phyloP scores from a whole-genome alignment of 768 basidiomycete genomes.

The Tephrocybe rancida region DNA sequence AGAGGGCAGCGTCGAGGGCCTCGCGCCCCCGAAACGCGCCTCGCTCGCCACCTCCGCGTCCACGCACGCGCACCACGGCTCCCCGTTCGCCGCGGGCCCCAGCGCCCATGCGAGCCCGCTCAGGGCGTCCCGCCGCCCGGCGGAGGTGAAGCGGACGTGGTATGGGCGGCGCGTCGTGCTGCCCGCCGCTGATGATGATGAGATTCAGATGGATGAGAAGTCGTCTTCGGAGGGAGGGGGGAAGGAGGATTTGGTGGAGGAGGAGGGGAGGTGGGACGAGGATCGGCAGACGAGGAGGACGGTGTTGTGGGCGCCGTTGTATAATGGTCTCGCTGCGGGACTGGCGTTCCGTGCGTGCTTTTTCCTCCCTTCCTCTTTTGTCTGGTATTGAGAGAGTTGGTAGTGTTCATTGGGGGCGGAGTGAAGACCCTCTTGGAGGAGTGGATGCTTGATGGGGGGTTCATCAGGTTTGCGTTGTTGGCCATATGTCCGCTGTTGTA shows the following conservation, averaged over 20 bases:
- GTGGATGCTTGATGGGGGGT: conserved; percentile 61
- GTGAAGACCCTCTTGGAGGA: conserved; percentile 67
- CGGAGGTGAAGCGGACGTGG: conserved; percentile 43
- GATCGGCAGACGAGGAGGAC: conserved; percentile 23
- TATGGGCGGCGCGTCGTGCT: conserved; percentile 55
- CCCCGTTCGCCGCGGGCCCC: not conserved
- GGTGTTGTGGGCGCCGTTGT: conserved; percentile 64
- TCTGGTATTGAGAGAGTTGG: conserved; percentile 30
- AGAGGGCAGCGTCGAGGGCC: conserved; percentile 15
- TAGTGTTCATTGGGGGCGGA: conserved; percentile 69
- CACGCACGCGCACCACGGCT: not conserved
- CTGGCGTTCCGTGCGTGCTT: conserved; percentile 51
- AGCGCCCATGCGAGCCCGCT: not conserved
- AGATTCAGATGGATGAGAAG: too few species aligned
- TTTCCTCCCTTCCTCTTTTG: conserved; percentile 30
- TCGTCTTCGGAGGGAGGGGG: too few species aligned
- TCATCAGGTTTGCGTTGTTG: conserved; percentile 64
- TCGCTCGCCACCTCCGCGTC: not conserved
- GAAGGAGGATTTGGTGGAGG: too few species aligned
- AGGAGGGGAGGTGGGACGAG: conserved; percentile 8
- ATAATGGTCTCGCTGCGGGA: conserved; percentile 64
- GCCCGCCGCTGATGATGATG: too few species aligned
- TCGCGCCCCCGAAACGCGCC: conserved; percentile 6
- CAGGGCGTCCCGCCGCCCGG: not conserved
- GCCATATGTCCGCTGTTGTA: conserved; percentile 66